phyloP scores from a whole-genome alignment of 179 eudicot genomes.

The Silene vulgaris region DNA sequence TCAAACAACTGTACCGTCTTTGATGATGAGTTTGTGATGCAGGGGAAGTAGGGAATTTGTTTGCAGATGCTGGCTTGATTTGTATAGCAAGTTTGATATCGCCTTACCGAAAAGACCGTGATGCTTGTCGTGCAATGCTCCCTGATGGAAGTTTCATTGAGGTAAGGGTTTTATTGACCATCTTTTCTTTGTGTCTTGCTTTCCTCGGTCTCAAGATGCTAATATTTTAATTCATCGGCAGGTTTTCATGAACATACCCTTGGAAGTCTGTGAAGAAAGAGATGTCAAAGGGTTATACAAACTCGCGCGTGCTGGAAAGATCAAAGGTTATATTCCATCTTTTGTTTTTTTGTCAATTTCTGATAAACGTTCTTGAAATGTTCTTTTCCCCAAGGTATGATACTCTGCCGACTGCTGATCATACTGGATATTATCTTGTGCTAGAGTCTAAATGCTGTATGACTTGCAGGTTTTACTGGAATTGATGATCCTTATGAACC shows the following conservation, averaged over 20 bases:
- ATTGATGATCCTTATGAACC: conserved; percentile 90
- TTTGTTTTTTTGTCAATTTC: conserved; percentile 10
- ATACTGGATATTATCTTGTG: neutral
- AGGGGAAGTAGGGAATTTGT: conserved; percentile 89
- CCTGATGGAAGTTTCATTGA: conserved; percentile 64
- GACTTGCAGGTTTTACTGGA: conserved; percentile 80
- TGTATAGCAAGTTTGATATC: conserved; percentile 93
- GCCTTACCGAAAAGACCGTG: conserved; percentile 82
- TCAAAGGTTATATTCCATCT: conserved; percentile 46
- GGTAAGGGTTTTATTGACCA: conserved; percentile 35
- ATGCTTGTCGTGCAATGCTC: conserved; percentile 81
- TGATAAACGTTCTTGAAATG: neutral
- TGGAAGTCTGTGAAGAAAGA: conserved; percentile 77
- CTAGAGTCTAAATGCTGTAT: neutral
- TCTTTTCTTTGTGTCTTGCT: neutral
- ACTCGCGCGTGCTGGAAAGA: conserved; percentile 93
- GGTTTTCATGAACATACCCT: conserved; percentile 87
- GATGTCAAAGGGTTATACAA: conserved; percentile 92
- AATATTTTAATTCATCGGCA: conserved; percentile 24
- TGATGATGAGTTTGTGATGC: conserved; percentile 8
- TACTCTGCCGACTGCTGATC: neutral
- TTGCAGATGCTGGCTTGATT: conserved; percentile 81
- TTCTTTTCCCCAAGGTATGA: neutral
- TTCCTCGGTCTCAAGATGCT: neutral
- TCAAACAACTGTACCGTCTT: neutral